Evolutionary conservation across 2,329 filamentous ascomycete genomes (phyloP), one percentile per base, ranked within the genome.

Genomic region (Xylariaceae sp.): DNA sequence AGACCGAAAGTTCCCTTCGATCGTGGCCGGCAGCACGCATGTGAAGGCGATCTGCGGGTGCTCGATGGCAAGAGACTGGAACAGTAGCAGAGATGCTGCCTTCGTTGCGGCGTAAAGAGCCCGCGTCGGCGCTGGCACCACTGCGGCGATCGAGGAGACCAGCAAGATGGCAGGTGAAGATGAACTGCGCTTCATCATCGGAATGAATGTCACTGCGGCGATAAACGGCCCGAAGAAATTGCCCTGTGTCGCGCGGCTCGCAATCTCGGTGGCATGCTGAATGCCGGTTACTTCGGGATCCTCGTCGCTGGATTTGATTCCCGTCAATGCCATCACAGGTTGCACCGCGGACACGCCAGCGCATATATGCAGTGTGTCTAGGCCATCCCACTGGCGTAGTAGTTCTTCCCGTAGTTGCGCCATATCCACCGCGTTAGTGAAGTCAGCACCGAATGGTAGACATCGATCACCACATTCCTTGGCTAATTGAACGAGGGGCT

Each of bases 291-390:
- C 54, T 14, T 28, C 51, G 2, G 69, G 66, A 16, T 65, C 62
- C 1, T 57, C 47, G 4, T 60, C 57, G 12, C 58, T 47, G 0
- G 55, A 51, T 4, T 47, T 45, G 7, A 60, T 43, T 21, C 66
- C 67, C 3, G 70, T 57, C 24, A 73, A 53, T 5, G 54, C 60
- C 70, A 73, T 68, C 9, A 73, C 57, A 6, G 71, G 71, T 56
- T 72, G 69, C 48, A 73, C 65, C 17, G 71, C 71, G 31, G 70
- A 72, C 4, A 73, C 71, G 3, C 71, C 71, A 2, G 70, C 71
- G 37, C 68, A 71, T 3, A 73, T 46, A 14, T 70, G 66, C 36
- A 73, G 49, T 1, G 71, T 70, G 58, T 73, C 71, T 17, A 73
- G 49, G 6, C 71, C 71, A 7, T 58, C 66, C 71, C 70, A 73